Base-by-base conservation (phyloP, 2,329 filamentous ascomycete species). In the Microsporum ferrugineum region DNA sequence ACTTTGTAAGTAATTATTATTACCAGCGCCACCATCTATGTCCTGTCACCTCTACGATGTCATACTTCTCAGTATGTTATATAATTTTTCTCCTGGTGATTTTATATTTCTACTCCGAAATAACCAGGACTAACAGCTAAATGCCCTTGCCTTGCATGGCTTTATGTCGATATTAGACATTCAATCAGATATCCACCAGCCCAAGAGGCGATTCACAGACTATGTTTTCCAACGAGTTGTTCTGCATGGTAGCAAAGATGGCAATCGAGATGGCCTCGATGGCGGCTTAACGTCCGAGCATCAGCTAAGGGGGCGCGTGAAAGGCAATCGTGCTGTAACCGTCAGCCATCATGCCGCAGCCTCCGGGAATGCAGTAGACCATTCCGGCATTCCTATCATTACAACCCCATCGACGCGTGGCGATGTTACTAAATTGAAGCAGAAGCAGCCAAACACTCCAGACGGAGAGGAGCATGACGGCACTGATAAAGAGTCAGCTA, bases 201-300 rank as follows among this genome's bases (percentile, higher is more conserved):
- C 71, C n/a, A 78, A 78, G 65, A 72, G 76, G 57, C 74, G 77
- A n/a, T 77, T 77, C 63, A 78, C 76, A 55, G 76, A 78, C 66
- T 78, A 76, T 64, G 71, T 77, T 65, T 79, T 78, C 62, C 73
- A 77, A 61, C 71, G 76, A 53, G 71, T 79, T 53, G 69, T 70
- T 33, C 64, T 68, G 59, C 66, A 63, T 61, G 64, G 60, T 34
- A 64, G 5, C 17, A 47, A 47, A 27, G 8, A 27, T 27, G 23
- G 23, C 23, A 33, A n/a, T 7, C 23, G n/a, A 27, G 49, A 34
- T 14, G 12, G 3, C 49, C 10, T 27, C 12, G 33, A 27, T 12
- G 49, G 14, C 29, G 49, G 14, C 14, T 10, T 14, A 14, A 14
- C 31, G 29, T 14, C 49, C 2, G 49, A 27, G 29, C 5, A 27